Evolutionary conservation across 1,139 yeast species (phyloP).

Genomic region (Yarrowia galli): DNA sequence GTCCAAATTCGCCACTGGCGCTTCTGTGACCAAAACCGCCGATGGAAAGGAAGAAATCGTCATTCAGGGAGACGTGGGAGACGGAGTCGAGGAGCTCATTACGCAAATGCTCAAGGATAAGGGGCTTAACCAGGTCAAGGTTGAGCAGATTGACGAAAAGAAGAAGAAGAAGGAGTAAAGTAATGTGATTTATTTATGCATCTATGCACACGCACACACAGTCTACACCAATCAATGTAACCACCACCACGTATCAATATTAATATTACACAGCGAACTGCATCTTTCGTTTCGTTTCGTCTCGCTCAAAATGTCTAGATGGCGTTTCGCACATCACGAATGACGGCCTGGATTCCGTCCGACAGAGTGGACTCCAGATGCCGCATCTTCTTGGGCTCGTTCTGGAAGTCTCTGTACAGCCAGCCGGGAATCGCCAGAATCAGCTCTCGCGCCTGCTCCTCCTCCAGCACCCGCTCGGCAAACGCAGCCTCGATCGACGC

Average conservation of each 20-base stretch:
- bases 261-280: constrained; percentile 8
- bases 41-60: constrained; percentile 92
- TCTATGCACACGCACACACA: not conserved
- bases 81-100: constrained; percentile 83
- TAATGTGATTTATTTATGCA: constrained; percentile 15
- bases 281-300: not conserved
- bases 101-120: constrained; percentile 76
- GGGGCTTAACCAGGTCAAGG: constrained; percentile 83
- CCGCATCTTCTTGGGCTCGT: constrained; percentile 34
- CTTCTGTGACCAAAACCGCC: constrained; percentile 89
- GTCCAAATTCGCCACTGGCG: constrained; percentile 95
- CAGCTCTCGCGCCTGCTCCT: constrained; percentile 7
- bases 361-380: constrained; percentile 17
- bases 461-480: constrained; percentile 5
- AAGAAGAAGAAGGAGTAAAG: constrained; percentile 35
- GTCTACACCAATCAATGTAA: not conserved
- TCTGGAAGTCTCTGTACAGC: constrained; percentile 28
- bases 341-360: constrained; percentile 16
- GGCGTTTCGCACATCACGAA: constrained; percentile 28
- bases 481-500: constrained; percentile 21
- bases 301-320: constrained; percentile 11
- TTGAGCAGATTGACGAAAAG: constrained; percentile 84
- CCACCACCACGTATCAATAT: constrained; percentile 12
- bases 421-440: constrained; percentile 27
- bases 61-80: constrained; percentile 95